Evolutionary conservation across 2,329 filamentous ascomycete genomes (phyloP).

Genomic region (Aspergillus sp.): DNA sequence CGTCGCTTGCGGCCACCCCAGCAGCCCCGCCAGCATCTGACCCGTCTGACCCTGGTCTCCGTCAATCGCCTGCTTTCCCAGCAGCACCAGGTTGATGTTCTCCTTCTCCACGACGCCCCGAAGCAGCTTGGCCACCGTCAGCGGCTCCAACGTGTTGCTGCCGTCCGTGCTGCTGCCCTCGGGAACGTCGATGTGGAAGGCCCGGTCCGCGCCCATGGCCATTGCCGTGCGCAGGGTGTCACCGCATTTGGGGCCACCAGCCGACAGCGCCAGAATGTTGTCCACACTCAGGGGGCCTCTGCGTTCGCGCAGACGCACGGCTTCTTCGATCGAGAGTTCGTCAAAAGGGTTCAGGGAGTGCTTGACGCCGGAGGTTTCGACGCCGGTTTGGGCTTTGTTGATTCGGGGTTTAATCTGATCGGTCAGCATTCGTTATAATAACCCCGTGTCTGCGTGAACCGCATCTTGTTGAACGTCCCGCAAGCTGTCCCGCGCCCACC

Average conservation of each 20-base stretch:
- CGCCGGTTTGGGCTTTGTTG: constrained; percentile 67
- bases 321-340: constrained; percentile 95
- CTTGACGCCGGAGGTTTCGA: constrained; percentile 89
- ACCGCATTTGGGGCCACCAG: constrained; percentile 76
- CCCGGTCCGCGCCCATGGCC: constrained; percentile 96
- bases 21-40: constrained; percentile 88
- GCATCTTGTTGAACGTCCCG: neutral
- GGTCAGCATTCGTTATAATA: constrained; percentile 3
- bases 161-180: constrained; percentile 56
- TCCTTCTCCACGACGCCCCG: constrained; percentile 71
- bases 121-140: constrained; percentile 87
- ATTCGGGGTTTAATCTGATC: constrained; percentile 59
- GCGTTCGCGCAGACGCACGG: constrained; percentile 86
- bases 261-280: constrained; percentile 84
- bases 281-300: constrained; percentile 69
- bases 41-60: constrained; percentile 93
- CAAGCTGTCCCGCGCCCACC: constrained; percentile 4
- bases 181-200: constrained; percentile 73
- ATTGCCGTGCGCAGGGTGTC: constrained; percentile 92
- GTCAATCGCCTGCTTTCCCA: constrained; percentile 98
- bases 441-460: no score
- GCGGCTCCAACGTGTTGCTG: constrained; percentile 67
- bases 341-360: constrained; percentile 99
- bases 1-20: constrained; percentile 91
- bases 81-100: constrained; percentile 80